These are phyloP conservation scores for Sambucus nigra DNA, from an alignment of 129 eudicot genomes.

Conservation along the genomic window DNA sequence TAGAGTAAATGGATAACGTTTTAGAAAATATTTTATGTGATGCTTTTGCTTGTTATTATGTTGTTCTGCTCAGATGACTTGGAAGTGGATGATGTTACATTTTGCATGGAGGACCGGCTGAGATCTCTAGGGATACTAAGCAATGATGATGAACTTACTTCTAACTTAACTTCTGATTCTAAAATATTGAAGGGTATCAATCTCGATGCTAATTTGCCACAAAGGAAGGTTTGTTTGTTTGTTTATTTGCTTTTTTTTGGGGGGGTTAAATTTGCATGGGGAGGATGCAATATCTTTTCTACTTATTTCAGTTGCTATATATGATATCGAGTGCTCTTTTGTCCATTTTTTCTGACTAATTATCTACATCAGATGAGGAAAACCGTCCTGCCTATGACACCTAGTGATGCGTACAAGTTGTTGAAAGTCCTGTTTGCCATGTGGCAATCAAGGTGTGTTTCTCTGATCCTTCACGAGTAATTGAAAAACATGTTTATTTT, in stretches of 20 bases:
- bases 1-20: background rate
- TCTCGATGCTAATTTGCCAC: slow-evolving; percentile 45
- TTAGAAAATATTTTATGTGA: too few species aligned
- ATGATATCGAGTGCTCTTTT: background rate
- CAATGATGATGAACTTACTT: slow-evolving; percentile 20
- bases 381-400: slow-evolving; percentile 45
- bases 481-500: background rate
- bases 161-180: slow-evolving; percentile 26
- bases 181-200: slow-evolving; percentile 43
- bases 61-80: slow-evolving; percentile 22
- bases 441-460: slow-evolving; percentile 60
- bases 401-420: slow-evolving; percentile 48
- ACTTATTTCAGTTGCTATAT: background rate
- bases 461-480: background rate
- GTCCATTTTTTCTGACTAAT: slow-evolving; percentile 12
- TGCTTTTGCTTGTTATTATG: too few species aligned
- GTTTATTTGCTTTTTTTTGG: too few species aligned
- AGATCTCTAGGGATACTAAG: slow-evolving; percentile 56
- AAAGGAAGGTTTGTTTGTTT: slow-evolving; percentile 55
- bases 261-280: too few species aligned
- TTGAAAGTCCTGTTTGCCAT: slow-evolving; percentile 46
- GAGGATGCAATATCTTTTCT: background rate
- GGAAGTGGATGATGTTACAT: slow-evolving; percentile 28
- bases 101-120: slow-evolving; percentile 66
- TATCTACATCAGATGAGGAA: slow-evolving; percentile 46